Evolutionary conservation across 805 yeast species (phyloP), one percentile per base, ranked within the genome.

Genomic region (Saturnispora kantuleensis): DNA sequence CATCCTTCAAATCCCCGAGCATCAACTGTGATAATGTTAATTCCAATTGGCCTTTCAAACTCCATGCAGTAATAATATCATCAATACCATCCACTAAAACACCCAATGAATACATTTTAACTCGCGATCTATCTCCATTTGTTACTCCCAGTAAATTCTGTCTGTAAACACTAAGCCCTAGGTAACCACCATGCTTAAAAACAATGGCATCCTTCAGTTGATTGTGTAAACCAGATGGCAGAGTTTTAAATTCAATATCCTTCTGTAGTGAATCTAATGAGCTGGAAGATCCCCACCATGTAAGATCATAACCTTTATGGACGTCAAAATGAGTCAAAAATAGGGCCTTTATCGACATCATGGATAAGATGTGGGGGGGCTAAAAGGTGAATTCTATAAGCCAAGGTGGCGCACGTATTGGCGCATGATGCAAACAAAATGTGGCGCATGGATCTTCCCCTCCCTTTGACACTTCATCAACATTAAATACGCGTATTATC

Each of bases 201-300:
- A 74, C 72, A 1, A 81, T 66, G 2, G 74, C 71, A 54, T 81
- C 88, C 11, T 53, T 46, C 16, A 59, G 57, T 3, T 67, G 65
- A 11, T 73, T 68, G 54, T 81, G 88, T 2, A 79, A 63, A 1
- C 89, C 87, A 0, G 85, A 77, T 0, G 88, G 88, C 37, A 81
- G 60, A n/a, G 79, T 66, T 50, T 77, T 74, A 60, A 71, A 81
- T 58, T 81, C 88, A 3, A 81, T 55, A 10, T 72, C 71, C 29
- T 66, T 59, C 21, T 76, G 53, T 0, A 66, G 50, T 12, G 56
- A 53, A 3, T 57, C 55, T 36, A 60, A 62, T 7, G 56, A 12
- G 32, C 10, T 26, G 15, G 13, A 40, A 1, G 58, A 55, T 36
- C 60, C 55, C 47, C 63, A 59, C 78, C 79, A 73, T 43, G 63